phyloP scores from a whole-genome alignment of 2,329 filamentous ascomycete species.

The Eutypella sp. region DNA sequence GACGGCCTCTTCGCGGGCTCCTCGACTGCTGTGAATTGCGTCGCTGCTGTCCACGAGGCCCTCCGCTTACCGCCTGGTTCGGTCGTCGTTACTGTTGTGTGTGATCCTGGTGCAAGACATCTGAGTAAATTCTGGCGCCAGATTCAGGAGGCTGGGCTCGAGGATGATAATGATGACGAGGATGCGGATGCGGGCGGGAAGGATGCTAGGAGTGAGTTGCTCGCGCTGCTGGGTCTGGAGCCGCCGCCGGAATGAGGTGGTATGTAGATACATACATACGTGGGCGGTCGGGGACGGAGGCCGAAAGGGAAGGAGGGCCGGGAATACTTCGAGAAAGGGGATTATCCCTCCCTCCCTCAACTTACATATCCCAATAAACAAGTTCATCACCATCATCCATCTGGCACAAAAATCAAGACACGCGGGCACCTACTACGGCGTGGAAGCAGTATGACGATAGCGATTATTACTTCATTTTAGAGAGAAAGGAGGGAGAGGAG shows the following conservation, averaged over 20 bases:
- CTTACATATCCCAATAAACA: too few relatives aligned
- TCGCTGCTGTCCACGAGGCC: conserved; percentile 67
- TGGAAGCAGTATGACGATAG: too few relatives aligned
- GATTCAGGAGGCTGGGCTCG: conserved; percentile 63
- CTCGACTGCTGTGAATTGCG: conserved; percentile 95
- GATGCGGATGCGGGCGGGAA: conserved; percentile 26
- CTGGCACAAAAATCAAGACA: too few relatives aligned
- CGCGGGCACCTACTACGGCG: too few relatives aligned
- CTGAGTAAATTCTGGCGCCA: conserved; percentile 81
- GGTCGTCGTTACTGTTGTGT: conserved; percentile 75
- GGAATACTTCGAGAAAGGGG: too few relatives aligned
- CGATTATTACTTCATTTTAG: too few relatives aligned
- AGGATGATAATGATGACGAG: conserved; percentile 46
- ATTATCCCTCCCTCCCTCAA: too few relatives aligned
- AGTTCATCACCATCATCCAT: too few relatives aligned
- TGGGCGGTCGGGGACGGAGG: too few relatives aligned
- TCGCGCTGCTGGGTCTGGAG: conserved; percentile 45
- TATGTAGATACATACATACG: neutral
- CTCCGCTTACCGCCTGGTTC: conserved; percentile 57
- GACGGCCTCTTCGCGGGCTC: conserved; percentile 94
- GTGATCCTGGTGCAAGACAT: conserved; percentile 77
- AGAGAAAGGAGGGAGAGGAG: neutral
- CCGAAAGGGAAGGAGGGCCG: too few relatives aligned
- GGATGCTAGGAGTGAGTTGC: conserved; percentile 24
- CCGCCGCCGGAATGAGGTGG: neutral